phyloP scores from a whole-genome alignment of 2,329 filamentous ascomycete genomes.

The Fusarium sp. region DNA sequence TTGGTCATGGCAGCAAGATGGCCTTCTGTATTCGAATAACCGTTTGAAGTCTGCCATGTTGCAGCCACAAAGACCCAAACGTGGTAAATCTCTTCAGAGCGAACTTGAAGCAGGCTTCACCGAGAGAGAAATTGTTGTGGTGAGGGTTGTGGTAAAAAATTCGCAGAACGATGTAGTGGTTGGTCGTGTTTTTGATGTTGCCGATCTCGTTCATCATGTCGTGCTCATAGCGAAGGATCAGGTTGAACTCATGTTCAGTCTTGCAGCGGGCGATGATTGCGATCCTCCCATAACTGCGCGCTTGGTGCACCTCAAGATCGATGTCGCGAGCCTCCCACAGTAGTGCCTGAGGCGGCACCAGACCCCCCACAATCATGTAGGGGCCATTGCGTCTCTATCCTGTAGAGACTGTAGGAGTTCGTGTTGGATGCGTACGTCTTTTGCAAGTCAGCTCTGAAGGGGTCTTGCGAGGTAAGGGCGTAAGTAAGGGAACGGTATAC shows the following conservation, averaged over 20 bases:
- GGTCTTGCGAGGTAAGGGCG: background rate
- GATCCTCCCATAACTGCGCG: no score
- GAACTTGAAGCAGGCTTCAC: slow-evolving; percentile 28
- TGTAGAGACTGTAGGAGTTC: no score
- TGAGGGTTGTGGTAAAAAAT: slow-evolving; percentile 41
- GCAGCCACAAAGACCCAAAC: slow-evolving; percentile 21
- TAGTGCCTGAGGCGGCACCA: background rate
- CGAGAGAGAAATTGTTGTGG: background rate
- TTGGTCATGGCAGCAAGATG: background rate
- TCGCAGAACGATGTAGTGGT: slow-evolving; percentile 39
- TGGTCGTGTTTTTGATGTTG: slow-evolving; percentile 31
- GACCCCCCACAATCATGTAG: background rate
- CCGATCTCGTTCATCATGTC: slow-evolving; percentile 30
- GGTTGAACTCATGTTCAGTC: background rate
- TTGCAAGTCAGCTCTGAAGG: background rate
- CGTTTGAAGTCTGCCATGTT: background rate
- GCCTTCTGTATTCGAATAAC: background rate
- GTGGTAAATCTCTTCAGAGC: slow-evolving; percentile 44
- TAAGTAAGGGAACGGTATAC: no score
- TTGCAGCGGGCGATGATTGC: background rate
- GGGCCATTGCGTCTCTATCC: no score
- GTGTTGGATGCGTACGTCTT: no score
- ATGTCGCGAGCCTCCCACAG: no score
- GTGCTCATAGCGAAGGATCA: slow-evolving; percentile 14
- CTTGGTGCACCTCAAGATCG: no score